Evolutionary conservation across 176 grass and related monocot species (phyloP), one percentile per base, ranked within the genome.

Genomic region (Aegilops tauschii): DNA sequence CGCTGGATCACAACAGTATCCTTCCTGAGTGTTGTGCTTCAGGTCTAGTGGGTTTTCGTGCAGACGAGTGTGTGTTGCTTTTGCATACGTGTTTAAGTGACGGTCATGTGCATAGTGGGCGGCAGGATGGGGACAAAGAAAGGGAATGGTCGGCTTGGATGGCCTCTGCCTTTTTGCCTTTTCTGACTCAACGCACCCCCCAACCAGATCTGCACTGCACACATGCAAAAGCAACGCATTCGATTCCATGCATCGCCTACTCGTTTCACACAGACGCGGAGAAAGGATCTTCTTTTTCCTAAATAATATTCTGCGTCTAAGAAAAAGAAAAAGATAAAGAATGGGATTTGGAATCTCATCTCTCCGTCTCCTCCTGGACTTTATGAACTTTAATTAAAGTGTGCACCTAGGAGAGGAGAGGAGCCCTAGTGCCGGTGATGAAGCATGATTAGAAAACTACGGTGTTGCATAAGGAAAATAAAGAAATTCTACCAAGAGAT

Each of bases 141-240:
- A 66, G 47, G 39, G 6, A 83, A 76, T 69, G 68, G 88, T 88
- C 82, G 82, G 90, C 70, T 73, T 4, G 34, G 85, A 88, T 90
- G 82, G 27, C 9, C 56, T 31, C 27, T 34, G 0, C 76, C 80
- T 87, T 87, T 77, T 69, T 21, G 31, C 18, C 79, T 62, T 79
- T 80, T 1, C 9, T 73, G 88, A 71, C 71, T 86, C 75, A 71
- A 23, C 35, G 35, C 35, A 32, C 32, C 16, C 76, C 40, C 47
- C 29, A 13, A 11, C 50, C 59, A 50, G 20, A 10, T 80, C 87
- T 27, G 44, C 17, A 27, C 25, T 16, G 5, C 8, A 85, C 59
- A 77, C 31, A 21, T 18, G 36, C 47, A 9, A 62, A 64, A 73
- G 80, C 54, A 8, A 58, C 16, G 12, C 32, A 16, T 23, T 84